Evolutionary conservation across 2,329 filamentous ascomycete species (phyloP).

Genomic region (Coleophoma eucalyptorum): DNA sequence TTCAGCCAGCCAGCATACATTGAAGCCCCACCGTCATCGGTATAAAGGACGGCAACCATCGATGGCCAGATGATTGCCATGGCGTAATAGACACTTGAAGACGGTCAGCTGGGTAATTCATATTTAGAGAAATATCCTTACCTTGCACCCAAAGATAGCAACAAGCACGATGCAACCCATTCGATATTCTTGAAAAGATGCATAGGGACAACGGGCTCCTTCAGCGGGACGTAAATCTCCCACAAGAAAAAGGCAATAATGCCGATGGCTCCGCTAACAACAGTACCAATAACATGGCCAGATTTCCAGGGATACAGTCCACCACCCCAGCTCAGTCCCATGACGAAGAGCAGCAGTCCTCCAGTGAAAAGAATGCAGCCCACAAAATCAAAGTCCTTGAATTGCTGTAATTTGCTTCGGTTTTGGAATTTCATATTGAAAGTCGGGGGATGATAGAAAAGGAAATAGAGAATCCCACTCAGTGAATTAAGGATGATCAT

Average conservation of each 20-base stretch:
- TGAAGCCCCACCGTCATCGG: slow-evolving; percentile 9
- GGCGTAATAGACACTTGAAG: slow-evolving; percentile 31
- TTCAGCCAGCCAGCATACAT: not conserved
- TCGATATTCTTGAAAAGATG: slow-evolving; percentile 29
- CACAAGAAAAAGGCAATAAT: slow-evolving; percentile 23
- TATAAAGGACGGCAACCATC: slow-evolving; percentile 29
- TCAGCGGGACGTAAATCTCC: slow-evolving; percentile 22
- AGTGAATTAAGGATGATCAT: slow-evolving; percentile 25
- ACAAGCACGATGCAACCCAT: slow-evolving; percentile 27
- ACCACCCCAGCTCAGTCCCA: slow-evolving; percentile 30
- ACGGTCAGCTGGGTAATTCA: not conserved
- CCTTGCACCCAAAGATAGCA: slow-evolving; percentile 28
- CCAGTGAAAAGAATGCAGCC: slow-evolving; percentile 25
- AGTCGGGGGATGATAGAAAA: slow-evolving; percentile 30
- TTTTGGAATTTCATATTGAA: slow-evolving; percentile 22
- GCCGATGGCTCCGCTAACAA: slow-evolving; percentile 22
- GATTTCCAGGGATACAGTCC: slow-evolving; percentile 29
- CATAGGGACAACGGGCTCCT: slow-evolving; percentile 33
- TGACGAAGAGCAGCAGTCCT: slow-evolving; percentile 26
- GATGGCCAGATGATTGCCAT: slow-evolving; percentile 32
- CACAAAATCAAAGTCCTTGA: slow-evolving; percentile 29
- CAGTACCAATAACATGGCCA: slow-evolving; percentile 24
- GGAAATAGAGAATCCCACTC: slow-evolving; percentile 22
- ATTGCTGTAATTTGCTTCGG: slow-evolving; percentile 15
- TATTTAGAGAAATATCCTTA: not conserved